Evolutionary conservation across 305 asterid species (phyloP), one percentile per base, ranked within the genome.

Genomic region (Vinca major): DNA sequence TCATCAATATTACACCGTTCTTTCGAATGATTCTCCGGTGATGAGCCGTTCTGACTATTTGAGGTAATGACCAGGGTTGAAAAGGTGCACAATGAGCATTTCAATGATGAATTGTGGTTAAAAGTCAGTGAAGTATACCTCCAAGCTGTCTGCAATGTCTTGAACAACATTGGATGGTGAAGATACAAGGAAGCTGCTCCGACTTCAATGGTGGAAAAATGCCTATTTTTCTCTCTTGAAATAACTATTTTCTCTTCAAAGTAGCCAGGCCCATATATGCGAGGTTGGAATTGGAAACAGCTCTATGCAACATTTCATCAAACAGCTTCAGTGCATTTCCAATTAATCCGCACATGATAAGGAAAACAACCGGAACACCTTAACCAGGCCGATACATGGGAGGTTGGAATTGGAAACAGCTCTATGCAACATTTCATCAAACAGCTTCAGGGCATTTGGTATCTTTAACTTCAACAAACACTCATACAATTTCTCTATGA

Each of bases 1-100:
- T 91, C 97, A 39, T 82, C 85, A 11, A 55, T 54, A 2, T 53
- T 66, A 17, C 4, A 47, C 48, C 26, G 56, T 63, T 5, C 66
- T 52, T 66, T 19, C 19, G 61, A 47, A 40, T 55, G 73, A 45
- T 66, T 65, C n/a, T 62, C 60, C 0, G 49, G 65, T 36, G 70
- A 26, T 20, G 68, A 62, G 20, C 57, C 51, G 12, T 48, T 54
- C 10, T 14, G 40, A 48, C 69, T 41, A 66, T 66, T 69, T 20
- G n/a, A 26, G 43, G 76, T 67, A 65, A 40, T 41, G 37, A 66
- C 70, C 21, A 62, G 79, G 52, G 85, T 74, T 37, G 90, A 84
- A 64, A 74, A 75, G 0, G 74, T 63, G 53, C 65, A 26, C 21
- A 62, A 53, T 7, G 62, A 62, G 65, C 66, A 4, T 58, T 26